These are phyloP conservation scores for Wickerhamiella sorbophila DNA, from an alignment of 805 yeast species.

Conservation along the genomic window DNA sequence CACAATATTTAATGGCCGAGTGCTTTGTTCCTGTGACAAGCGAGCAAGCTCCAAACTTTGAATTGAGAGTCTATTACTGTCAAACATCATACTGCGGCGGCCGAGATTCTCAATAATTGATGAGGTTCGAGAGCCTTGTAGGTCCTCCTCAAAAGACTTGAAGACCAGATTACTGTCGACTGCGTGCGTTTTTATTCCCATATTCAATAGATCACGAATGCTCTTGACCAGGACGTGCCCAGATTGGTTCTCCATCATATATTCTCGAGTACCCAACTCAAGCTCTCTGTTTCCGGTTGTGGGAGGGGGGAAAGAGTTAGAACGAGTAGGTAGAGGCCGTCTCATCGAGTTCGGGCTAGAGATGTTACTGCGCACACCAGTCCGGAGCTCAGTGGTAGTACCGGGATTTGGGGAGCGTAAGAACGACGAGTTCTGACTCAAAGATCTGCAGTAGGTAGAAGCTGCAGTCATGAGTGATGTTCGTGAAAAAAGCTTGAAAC, in stretches of 20 bases:
- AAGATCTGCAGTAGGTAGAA: constrained; percentile 25
- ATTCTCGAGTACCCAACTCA: constrained; percentile 29
- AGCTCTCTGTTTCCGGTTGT: constrained; percentile 36
- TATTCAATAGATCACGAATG: constrained; percentile 49
- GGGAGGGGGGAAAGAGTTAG: constrained; percentile 27
- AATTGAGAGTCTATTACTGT: constrained; percentile 6
- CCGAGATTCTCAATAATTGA: constrained; percentile 34
- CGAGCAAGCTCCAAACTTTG: constrained; percentile 11
- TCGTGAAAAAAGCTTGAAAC: constrained; percentile 38
- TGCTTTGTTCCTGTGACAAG: constrained; percentile 1
- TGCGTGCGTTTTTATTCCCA: constrained; percentile 43
- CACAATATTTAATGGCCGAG: constrained; percentile 23
- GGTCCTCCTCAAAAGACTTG: constrained; percentile 36
- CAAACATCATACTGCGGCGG: constrained; percentile 19
- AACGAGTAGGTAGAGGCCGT: constrained; percentile 11
- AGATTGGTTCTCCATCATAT: constrained; percentile 20
- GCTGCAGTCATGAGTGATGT: constrained; percentile 42
- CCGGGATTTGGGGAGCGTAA: not conserved
- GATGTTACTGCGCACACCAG: constrained; percentile 3
- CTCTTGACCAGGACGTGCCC: constrained; percentile 39
- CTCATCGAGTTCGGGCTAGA: not conserved
- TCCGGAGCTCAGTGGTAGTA: constrained; percentile 3
- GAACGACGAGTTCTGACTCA: constrained; percentile 7
- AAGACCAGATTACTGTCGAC: constrained; percentile 43
- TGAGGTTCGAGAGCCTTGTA: constrained; percentile 23